Conservation (phyloP, 2,329 filamentous ascomycete species). For the Juglanconis sp. region DNA sequence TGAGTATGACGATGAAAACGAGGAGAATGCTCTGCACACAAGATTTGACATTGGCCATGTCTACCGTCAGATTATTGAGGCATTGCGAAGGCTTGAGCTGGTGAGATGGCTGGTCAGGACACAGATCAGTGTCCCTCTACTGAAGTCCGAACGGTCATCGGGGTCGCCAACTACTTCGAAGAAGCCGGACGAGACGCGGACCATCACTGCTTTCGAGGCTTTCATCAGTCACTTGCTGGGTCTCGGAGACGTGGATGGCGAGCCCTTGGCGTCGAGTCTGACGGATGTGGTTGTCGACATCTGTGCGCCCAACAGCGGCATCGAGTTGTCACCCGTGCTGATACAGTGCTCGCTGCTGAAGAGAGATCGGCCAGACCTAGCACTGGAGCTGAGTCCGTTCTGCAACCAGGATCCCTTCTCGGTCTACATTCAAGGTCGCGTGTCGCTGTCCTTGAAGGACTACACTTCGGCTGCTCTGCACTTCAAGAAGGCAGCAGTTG, state of each 20-base stretch:
- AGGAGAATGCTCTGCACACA: slow-evolving; percentile 61
- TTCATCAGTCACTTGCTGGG: slow-evolving; percentile 63
- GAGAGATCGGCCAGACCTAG: slow-evolving; percentile 57
- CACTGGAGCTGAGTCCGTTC: slow-evolving; percentile 55
- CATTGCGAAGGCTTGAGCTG: slow-evolving; percentile 72
- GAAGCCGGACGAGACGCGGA: slow-evolving; percentile 44
- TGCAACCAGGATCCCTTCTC: slow-evolving; percentile 57
- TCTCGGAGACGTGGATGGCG: slow-evolving; percentile 53
- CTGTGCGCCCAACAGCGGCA: slow-evolving; percentile 62
- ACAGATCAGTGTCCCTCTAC: slow-evolving; percentile 49
- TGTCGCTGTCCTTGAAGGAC: slow-evolving; percentile 71
- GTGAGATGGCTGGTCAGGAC: slow-evolving; percentile 65
- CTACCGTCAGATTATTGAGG: slow-evolving; percentile 66
- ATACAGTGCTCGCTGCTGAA: slow-evolving; percentile 63
- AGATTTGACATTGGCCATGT: slow-evolving; percentile 65
- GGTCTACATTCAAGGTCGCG: slow-evolving; percentile 81
- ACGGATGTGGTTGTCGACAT: slow-evolving; percentile 66
- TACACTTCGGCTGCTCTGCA: slow-evolving; percentile 67
- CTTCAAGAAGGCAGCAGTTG: slow-evolving; percentile 81
- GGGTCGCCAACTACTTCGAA: slow-evolving; percentile 31
- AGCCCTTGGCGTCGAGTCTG: slow-evolving; percentile 56
- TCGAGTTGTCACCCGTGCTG: slow-evolving; percentile 58
- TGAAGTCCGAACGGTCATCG: slow-evolving; percentile 35
- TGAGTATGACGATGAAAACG: slow-evolving; percentile 63
- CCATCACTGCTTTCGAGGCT: slow-evolving; percentile 57